A percentile compares a stretch with the other conserved stretches of the same genome.
Evolutionary conservation across 2,329 filamentous ascomycete genomes (phyloP).

Genomic region (Sporothrix euskadiensis): DNA sequence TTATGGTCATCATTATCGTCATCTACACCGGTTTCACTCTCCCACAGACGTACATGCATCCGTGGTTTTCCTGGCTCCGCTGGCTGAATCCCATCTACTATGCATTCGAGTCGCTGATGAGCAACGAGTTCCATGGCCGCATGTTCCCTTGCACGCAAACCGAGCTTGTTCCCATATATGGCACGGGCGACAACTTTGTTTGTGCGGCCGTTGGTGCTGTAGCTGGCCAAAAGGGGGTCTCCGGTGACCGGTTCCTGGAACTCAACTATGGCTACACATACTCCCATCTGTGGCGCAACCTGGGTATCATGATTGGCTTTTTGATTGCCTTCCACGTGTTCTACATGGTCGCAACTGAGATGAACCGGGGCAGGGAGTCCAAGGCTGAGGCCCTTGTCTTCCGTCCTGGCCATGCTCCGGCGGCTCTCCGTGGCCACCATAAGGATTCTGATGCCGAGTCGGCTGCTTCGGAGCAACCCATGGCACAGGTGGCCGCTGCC

Average conservation of each 20-base stretch:
- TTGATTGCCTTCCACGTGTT: constrained; percentile 58
- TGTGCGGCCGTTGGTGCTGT: constrained; percentile 61
- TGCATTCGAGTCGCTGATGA: constrained; percentile 75
- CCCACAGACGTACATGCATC: constrained; percentile 61
- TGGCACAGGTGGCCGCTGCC: neutral
- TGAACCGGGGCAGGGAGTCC: constrained; percentile 43
- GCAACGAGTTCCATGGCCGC: constrained; percentile 73
- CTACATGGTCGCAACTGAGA: constrained; percentile 65
- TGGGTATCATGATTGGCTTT: constrained; percentile 68
- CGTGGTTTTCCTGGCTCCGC: constrained; percentile 79
- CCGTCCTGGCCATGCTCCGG: neutral
- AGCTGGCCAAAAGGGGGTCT: constrained; percentile 53
- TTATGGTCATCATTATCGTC: constrained; percentile 65
- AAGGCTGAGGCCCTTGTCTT: constrained; percentile 8
- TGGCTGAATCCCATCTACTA: constrained; percentile 79
- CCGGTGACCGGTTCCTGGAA: constrained; percentile 49
- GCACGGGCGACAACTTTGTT: constrained; percentile 45
- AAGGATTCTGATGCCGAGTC: neutral
- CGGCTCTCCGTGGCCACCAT: neutral
- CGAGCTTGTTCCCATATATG: constrained; percentile 49
- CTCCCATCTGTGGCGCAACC: constrained; percentile 67
- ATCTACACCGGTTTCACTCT: constrained; percentile 71
- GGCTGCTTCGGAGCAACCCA: constrained; percentile 34
- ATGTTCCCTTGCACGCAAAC: constrained; percentile 54
- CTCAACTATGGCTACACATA: constrained; percentile 55